Evolutionary conservation across 192 early-diverging fungal species (phyloP).

Genomic region (Coemansia sp.): DNA sequence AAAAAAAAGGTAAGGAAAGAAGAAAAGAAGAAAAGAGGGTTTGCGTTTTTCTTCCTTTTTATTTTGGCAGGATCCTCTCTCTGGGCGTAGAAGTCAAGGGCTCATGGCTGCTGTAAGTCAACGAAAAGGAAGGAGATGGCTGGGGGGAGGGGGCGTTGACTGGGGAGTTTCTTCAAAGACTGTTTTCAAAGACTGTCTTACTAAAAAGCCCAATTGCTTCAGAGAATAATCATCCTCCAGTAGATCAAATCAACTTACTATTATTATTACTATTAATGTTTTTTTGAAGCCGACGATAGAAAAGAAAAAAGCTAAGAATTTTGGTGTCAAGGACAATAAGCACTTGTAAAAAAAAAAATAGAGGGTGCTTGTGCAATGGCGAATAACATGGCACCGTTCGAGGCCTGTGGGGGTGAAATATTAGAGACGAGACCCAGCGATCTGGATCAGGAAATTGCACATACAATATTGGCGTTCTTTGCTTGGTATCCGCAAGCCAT

Average conservation of each 20-base stretch:
- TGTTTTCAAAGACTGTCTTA: not conserved
- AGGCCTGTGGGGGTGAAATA: not conserved
- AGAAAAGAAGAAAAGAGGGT: not conserved
- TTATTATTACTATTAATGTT: no score
- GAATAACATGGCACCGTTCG: not conserved
- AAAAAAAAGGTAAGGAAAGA: not conserved
- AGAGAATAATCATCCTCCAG: not conserved
- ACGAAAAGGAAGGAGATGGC: not conserved
- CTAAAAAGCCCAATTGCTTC: not conserved
- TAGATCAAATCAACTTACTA: not conserved
- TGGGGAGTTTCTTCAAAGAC: not conserved
- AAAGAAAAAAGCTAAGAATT: not conserved
- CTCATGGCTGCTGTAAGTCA: not conserved
- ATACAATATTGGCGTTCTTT: no score
- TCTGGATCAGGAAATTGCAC: slow-evolving; percentile 4
- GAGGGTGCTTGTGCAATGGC: no score
- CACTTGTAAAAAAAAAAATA: no score
- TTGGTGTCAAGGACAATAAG: not conserved
- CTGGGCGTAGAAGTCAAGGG: not conserved
- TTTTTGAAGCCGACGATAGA: no score
- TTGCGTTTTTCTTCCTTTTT: not conserved
- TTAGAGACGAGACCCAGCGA: not conserved
- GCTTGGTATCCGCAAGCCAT: no score
- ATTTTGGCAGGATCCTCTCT: not conserved
- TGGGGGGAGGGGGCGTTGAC: not conserved